Evolutionary conservation across 371 early-diverging fungal species (phyloP).

Genomic region (Lichtheimia corymbifera): DNA sequence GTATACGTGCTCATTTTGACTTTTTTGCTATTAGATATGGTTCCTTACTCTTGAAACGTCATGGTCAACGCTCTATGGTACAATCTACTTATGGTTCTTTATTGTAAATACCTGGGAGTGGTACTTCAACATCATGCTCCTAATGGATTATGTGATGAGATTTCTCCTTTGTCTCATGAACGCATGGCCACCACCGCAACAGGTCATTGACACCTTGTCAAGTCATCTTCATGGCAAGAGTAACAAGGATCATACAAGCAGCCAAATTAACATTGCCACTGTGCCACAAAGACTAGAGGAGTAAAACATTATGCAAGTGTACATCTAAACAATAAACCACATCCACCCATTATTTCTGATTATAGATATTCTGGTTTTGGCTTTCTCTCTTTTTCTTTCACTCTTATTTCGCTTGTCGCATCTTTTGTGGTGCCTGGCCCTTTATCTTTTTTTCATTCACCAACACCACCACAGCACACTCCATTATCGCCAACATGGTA

Average conservation of each 20-base stretch:
- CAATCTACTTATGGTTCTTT: conserved; percentile 23
- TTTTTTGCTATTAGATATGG: conserved; percentile 15
- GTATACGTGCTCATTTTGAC: neutral
- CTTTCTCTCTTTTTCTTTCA: neutral
- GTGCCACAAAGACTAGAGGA: too few relatives aligned
- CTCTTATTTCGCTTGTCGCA: conserved; percentile 9
- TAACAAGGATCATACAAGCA: too few relatives aligned
- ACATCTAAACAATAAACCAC: too few relatives aligned
- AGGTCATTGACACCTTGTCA: conserved; percentile 16
- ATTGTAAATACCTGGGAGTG: conserved; percentile 11
- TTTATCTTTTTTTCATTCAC: neutral
- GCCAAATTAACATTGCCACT: too few relatives aligned
- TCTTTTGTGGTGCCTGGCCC: neutral
- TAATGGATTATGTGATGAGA: conserved; percentile 15
- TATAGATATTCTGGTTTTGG: too few relatives aligned
- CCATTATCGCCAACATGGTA: too few relatives aligned
- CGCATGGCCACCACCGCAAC: conserved; percentile 17
- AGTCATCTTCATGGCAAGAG: too few relatives aligned
- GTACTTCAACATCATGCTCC: conserved; percentile 9
- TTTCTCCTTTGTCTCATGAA: conserved; percentile 21
- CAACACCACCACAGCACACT: neutral
- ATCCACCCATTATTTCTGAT: too few relatives aligned
- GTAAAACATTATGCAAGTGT: too few relatives aligned
- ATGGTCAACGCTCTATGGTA: conserved; percentile 15
- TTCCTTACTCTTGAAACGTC: conserved; percentile 14